A percentile compares a stretch with the other conserved stretches of the same genome.
Evolutionary conservation across 805 yeast genomes (phyloP).

Genomic region (Blastobotrys chiropterorum): DNA sequence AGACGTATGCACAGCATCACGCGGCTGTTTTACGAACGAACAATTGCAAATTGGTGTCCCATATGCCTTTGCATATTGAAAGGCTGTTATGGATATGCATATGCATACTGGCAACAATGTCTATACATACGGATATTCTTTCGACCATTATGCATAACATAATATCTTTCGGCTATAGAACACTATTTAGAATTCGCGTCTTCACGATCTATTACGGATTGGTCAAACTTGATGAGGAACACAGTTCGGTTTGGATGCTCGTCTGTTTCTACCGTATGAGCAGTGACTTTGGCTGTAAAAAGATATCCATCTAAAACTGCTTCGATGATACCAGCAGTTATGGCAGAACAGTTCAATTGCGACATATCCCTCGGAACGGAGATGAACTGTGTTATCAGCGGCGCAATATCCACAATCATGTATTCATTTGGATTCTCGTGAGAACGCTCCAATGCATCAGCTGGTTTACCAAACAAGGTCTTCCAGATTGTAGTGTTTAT

Average conservation of each 20-base stretch:
- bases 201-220: constrained; percentile 19
- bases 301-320: constrained; percentile 71
- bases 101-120: too few species aligned
- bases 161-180: too few species aligned
- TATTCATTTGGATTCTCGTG: constrained; percentile 61
- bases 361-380: constrained; percentile 76
- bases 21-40: too few species aligned
- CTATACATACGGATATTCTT: too few species aligned
- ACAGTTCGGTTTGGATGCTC: constrained; percentile 63
- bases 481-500: constrained; percentile 71
- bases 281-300: constrained; percentile 73
- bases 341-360: constrained; percentile 73
- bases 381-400: constrained; percentile 63
- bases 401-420: constrained; percentile 75
- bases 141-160: too few species aligned
- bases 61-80: too few species aligned
- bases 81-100: too few species aligned
- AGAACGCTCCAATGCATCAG: constrained; percentile 70
- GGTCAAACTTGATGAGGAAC: constrained; percentile 63
- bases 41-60: too few species aligned
- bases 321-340: constrained; percentile 78
- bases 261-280: constrained; percentile 65
- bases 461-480: constrained; percentile 61
- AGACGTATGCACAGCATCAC: too few species aligned
- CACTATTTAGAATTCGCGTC: neutral